phyloP scores from a whole-genome alignment of 2,329 filamentous ascomycete genomes.

The Aspergillus melleus region DNA sequence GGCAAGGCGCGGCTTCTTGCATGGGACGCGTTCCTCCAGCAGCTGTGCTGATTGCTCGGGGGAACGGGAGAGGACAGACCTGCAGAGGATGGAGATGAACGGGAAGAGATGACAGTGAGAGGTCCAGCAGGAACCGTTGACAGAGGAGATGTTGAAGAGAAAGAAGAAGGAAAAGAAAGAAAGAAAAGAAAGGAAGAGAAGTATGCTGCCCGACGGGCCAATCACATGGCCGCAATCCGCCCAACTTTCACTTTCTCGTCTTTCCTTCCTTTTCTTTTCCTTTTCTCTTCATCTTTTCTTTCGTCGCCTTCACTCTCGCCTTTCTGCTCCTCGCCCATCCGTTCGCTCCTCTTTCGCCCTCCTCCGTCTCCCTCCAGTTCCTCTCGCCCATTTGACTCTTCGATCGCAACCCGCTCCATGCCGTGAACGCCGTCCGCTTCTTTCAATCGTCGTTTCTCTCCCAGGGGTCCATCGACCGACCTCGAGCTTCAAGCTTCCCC shows the following conservation, averaged over 20 bases:
- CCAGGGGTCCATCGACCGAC: not conserved
- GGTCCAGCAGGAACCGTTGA: not conserved
- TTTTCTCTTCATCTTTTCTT: not conserved
- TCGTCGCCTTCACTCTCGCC: not conserved
- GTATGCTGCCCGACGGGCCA: conserved; percentile 1
- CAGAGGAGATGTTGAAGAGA: not conserved
- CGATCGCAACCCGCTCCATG: not conserved
- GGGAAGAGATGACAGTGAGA: not conserved
- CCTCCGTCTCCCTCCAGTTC: not conserved
- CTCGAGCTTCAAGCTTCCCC: not conserved
- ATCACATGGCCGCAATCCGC: not conserved
- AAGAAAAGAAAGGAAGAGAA: not conserved
- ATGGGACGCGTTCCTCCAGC: not conserved
- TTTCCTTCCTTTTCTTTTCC: conserved; percentile 1
- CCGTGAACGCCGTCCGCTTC: not conserved
- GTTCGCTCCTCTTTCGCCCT: not conserved
- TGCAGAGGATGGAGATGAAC: not conserved
- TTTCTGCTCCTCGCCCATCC: conserved; percentile 1
- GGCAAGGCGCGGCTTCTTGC: not conserved
- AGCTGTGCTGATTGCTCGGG: not conserved
- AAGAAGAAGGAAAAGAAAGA: not conserved
- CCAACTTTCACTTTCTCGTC: not conserved
- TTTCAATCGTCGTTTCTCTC: not conserved
- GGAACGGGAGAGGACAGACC: not conserved
- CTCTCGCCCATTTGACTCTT: not conserved